Percentiles rank a stretch among this genome's conserved stretches.
These are phyloP conservation scores for Sanghuangporus baumii DNA, from an alignment of 1,284 basidiomycete genomes.

Conservation along the genomic window DNA sequence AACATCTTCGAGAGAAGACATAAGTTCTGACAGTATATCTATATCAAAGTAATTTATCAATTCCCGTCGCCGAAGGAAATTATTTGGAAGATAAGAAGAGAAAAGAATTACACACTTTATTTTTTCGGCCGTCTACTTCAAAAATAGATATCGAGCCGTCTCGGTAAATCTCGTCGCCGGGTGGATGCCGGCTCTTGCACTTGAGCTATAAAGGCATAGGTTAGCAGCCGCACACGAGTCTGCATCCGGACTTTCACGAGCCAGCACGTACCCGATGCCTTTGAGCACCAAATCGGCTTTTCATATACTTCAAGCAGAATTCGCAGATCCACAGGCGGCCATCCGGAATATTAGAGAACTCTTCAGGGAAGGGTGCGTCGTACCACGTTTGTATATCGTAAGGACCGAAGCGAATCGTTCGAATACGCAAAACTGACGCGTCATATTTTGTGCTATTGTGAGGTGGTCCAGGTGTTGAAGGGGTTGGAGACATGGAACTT, in stretches of 20 bases:
- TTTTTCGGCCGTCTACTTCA: conserved; percentile 97
- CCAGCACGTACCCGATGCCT: conserved; percentile 72
- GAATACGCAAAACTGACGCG: conserved; percentile 57
- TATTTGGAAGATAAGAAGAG: neutral
- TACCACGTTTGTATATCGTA: conserved; percentile 99
- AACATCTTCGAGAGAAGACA: conserved; percentile 99
- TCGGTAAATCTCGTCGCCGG: conserved; percentile 97
- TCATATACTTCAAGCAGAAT: conserved; percentile 98
- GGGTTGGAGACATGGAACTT: conserved; percentile 22
- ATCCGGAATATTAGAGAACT: conserved; percentile 91
- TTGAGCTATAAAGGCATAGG: conserved; percentile 58
- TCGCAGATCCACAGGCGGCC: conserved; percentile 96
- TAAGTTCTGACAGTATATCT: conserved; percentile 99
- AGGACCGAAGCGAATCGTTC: conserved; percentile 87
- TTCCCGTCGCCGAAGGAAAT: neutral
- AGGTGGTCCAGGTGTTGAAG: conserved; percentile 35
- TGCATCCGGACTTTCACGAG: neutral
- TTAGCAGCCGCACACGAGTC: neutral
- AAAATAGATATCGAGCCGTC: conserved; percentile 89
- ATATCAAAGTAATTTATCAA: conserved; percentile 2
- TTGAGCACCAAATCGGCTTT: conserved; percentile 83
- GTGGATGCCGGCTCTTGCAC: conserved; percentile 92
- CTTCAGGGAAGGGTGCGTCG: conserved; percentile 97
- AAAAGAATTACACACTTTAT: conserved; percentile 59
- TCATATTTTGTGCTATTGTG: conserved; percentile 27